Percentiles rank a stretch among this genome's conserved stretches.
phyloP scores from a whole-genome alignment of 1,139 yeast genomes.

The Schwanniomyces etchellsii region DNA sequence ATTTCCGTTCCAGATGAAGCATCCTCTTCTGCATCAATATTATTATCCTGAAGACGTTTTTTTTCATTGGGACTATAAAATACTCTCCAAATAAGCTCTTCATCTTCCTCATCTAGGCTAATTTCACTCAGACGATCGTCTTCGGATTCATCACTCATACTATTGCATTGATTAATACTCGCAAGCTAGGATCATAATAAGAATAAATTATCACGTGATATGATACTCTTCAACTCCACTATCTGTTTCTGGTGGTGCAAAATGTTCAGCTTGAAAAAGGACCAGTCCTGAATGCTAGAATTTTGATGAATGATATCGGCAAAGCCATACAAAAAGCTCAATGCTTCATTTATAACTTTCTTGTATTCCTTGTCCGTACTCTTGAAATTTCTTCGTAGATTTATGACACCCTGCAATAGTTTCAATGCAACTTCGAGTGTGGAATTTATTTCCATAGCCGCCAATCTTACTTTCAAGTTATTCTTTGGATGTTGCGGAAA shows the following conservation, averaged over 20 bases:
- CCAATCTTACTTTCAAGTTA: slow-evolving; percentile 2
- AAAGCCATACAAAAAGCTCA: neutral
- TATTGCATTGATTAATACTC: no score
- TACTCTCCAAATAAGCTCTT: slow-evolving; percentile 41
- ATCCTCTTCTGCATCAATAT: slow-evolving; percentile 11
- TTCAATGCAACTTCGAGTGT: neutral
- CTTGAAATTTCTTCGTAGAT: neutral
- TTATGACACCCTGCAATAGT: no score
- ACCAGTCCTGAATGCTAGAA: slow-evolving; percentile 2
- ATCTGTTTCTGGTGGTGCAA: no score
- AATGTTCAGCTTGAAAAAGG: no score
- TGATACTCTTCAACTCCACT: no score
- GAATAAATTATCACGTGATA: no score
- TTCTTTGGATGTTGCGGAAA: slow-evolving; percentile 12
- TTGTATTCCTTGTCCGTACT: neutral
- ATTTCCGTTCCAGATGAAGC: slow-evolving; percentile 9
- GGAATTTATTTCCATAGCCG: neutral
- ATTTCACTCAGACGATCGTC: slow-evolving; percentile 28
- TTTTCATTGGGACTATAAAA: slow-evolving; percentile 28
- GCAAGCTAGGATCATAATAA: no score
- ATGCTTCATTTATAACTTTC: neutral
- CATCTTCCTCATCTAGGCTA: slow-evolving; percentile 44
- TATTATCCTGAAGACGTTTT: slow-evolving; percentile 11
- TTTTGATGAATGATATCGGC: slow-evolving; percentile 3
- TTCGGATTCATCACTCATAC: slow-evolving; percentile 2